phyloP scores from a whole-genome alignment of 257 asterid genomes.

The Rauvolfia tetraphylla region DNA sequence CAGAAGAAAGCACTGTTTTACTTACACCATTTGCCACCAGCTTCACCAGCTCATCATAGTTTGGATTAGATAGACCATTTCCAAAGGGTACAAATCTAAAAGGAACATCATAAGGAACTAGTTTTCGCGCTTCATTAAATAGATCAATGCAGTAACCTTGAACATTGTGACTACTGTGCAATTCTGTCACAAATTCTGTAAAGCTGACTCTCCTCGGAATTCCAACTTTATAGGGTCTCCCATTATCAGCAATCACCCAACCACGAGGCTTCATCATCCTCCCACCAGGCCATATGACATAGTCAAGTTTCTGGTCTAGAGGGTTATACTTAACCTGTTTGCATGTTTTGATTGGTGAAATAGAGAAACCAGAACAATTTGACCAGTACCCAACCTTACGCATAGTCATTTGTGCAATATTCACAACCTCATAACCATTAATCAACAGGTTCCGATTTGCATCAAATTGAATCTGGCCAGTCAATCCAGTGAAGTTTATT shows the following conservation, averaged over 20 bases:
- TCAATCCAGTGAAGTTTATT: slow-evolving; percentile 27
- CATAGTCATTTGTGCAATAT: slow-evolving; percentile 17
- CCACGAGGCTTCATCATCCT: slow-evolving; percentile 34
- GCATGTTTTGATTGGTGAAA: slow-evolving; percentile 21
- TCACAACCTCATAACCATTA: slow-evolving; percentile 28
- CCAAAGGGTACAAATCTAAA: slow-evolving; percentile 31
- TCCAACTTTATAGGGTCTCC: slow-evolving; percentile 29
- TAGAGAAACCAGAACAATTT: slow-evolving; percentile 30
- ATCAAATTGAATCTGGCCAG: slow-evolving; percentile 31
- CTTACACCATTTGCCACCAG: slow-evolving; percentile 38
- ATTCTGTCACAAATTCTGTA: slow-evolving; percentile 31
- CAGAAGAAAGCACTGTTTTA: background rate
- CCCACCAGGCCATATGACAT: slow-evolving; percentile 38
- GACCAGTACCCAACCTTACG: slow-evolving; percentile 35
- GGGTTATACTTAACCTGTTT: slow-evolving; percentile 1
- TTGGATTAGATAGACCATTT: slow-evolving; percentile 30
- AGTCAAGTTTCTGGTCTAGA: slow-evolving; percentile 23
- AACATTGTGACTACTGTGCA: slow-evolving; percentile 20
- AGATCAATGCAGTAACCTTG: slow-evolving; percentile 39
- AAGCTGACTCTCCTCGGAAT: slow-evolving; percentile 34
- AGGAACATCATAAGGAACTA: slow-evolving; percentile 32
- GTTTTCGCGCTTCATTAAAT: slow-evolving; percentile 26
- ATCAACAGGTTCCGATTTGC: slow-evolving; percentile 17
- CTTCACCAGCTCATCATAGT: slow-evolving; percentile 27
- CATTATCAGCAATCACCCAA: slow-evolving; percentile 29